Conservation (phyloP, 202 grass and related monocot genomes). For the Digitaria exilis region DNA sequence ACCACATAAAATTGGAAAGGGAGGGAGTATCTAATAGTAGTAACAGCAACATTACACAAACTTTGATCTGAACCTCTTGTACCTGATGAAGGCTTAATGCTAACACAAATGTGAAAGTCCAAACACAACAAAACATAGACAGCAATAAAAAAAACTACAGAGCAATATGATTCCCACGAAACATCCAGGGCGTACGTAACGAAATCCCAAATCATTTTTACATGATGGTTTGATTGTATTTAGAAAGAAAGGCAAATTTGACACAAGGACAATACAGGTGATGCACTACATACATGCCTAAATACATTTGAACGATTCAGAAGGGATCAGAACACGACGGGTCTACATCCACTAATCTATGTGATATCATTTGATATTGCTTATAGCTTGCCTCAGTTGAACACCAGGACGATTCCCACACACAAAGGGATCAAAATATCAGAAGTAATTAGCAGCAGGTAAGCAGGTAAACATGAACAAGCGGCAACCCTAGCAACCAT, state of each 20-base stretch:
- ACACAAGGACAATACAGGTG: background rate
- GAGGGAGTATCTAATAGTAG: constrained; percentile 13
- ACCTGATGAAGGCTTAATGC: background rate
- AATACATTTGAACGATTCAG: background rate
- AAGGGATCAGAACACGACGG: background rate
- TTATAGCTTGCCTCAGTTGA: background rate
- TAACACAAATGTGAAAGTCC: background rate
- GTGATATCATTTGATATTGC: background rate
- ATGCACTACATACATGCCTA: background rate
- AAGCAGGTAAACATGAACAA: background rate
- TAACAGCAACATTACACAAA: background rate
- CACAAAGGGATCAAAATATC: background rate
- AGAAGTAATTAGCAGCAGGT: background rate
- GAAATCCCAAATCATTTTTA: background rate
- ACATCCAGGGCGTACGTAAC: background rate
- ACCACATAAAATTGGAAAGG: no score
- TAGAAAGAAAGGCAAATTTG: background rate
- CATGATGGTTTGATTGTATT: background rate
- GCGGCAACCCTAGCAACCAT: constrained; percentile 18
- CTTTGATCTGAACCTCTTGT: background rate
- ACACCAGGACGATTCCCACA: background rate
- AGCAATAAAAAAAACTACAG: background rate
- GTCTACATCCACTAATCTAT: background rate
- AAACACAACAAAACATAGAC: background rate
- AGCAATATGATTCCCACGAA: background rate